These are phyloP conservation scores for Crotalaria pallida DNA, from an alignment of 306 rosid genomes.

Conservation along the genomic window DNA sequence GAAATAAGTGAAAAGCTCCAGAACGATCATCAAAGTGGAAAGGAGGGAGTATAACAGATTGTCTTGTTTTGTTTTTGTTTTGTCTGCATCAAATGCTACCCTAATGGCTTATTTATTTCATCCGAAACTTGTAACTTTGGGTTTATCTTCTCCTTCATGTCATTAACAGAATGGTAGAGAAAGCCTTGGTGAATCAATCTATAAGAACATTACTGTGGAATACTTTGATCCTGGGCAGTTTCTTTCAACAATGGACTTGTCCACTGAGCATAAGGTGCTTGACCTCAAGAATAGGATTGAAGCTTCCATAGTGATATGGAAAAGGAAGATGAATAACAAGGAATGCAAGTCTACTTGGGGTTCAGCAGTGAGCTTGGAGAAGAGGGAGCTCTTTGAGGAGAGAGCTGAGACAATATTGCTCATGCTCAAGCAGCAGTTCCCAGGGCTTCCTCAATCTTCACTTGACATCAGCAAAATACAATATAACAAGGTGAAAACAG, in stretches of 20 bases:
- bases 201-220: constrained; percentile 65
- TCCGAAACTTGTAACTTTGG: background rate
- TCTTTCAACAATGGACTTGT: constrained; percentile 56
- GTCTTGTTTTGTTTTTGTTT: no score
- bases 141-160: constrained; percentile 9
- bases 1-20: no score
- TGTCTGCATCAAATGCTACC: no score
- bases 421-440: constrained; percentile 68
- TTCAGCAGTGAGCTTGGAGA: constrained; percentile 80
- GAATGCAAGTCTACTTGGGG: constrained; percentile 79
- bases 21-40: no score
- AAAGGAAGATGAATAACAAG: constrained; percentile 79
- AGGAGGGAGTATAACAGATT: no score
- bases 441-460: constrained; percentile 89
- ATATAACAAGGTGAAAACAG: constrained; percentile 55
- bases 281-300: constrained; percentile 84
- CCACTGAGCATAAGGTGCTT: constrained; percentile 76
- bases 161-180: constrained; percentile 71
- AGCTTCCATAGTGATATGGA: constrained; percentile 92
- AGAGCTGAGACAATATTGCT: constrained; percentile 79
- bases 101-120: background rate
- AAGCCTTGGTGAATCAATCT: constrained; percentile 72
- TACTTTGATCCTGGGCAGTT: constrained; percentile 65
- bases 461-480: constrained; percentile 92
- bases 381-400: constrained; percentile 86